Percentiles rank a stretch among this genome's conserved stretches.
phyloP scores from a whole-genome alignment of 2,329 filamentous ascomycete species.

The Tolypocladium nubicola region DNA sequence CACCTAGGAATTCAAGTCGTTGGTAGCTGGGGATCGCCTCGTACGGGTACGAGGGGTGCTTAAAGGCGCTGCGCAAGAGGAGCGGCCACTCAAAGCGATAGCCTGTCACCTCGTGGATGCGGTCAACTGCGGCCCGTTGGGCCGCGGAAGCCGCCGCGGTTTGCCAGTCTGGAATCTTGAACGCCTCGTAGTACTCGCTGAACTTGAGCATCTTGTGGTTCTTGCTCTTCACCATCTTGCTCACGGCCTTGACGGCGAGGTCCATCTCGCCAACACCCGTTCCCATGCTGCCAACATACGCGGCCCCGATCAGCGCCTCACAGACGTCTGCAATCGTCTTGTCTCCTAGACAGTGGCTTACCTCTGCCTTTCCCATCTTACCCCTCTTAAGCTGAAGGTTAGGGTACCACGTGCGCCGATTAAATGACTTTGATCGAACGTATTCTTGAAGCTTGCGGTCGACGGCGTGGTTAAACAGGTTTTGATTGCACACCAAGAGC shows the following conservation, averaged over 20 bases:
- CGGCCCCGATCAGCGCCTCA: slow-evolving; percentile 86
- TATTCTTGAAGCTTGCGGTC: slow-evolving; percentile 58
- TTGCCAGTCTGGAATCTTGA: slow-evolving; percentile 64
- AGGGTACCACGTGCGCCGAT: slow-evolving; percentile 81
- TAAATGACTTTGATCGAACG: slow-evolving; percentile 75
- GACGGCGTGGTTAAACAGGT: slow-evolving; percentile 69
- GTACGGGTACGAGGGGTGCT: slow-evolving; percentile 76
- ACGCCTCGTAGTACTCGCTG: slow-evolving; percentile 61
- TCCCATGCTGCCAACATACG: slow-evolving; percentile 42
- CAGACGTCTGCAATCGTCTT: slow-evolving; percentile 93
- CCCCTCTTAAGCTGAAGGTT: slow-evolving; percentile 64
- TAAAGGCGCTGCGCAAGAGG: slow-evolving; percentile 74
- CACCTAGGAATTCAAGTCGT: slow-evolving; percentile 83
- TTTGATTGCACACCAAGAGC: slow-evolving; percentile 83
- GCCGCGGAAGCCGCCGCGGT: slow-evolving; percentile 47
- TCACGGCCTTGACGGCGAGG: slow-evolving; percentile 52
- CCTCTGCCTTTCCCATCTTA: slow-evolving; percentile 40
- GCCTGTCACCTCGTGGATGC: slow-evolving; percentile 47
- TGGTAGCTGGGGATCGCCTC: slow-evolving; percentile 83
- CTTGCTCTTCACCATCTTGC: slow-evolving; percentile 55
- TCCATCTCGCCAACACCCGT: slow-evolving; percentile 32
- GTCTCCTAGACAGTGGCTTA: slow-evolving; percentile 66
- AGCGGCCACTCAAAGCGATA: slow-evolving; percentile 64
- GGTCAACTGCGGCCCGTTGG: slow-evolving; percentile 56
- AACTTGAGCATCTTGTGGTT: slow-evolving; percentile 62